These are phyloP conservation scores for Trichoderma breve DNA, from an alignment of 2,329 filamentous ascomycete species.

Conservation along the genomic window DNA sequence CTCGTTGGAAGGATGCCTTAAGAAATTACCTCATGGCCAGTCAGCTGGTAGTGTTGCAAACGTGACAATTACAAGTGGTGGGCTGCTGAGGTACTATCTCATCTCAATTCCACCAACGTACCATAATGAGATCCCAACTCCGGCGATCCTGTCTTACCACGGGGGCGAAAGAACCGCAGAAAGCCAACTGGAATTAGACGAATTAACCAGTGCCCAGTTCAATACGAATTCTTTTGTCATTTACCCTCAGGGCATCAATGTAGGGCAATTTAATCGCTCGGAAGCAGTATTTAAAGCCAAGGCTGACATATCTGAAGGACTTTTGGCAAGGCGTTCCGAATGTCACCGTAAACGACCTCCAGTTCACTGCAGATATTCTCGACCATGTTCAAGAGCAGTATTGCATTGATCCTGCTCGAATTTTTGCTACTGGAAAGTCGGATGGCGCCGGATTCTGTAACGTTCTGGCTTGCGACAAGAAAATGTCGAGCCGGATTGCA, in stretches of 20 bases:
- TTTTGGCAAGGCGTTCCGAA: constrained; percentile 1
- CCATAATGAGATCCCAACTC: not conserved
- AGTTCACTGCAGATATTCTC: not conserved
- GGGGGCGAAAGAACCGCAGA: not conserved
- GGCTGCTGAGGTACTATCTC: not conserved
- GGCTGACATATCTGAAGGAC: not conserved
- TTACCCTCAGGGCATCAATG: constrained; percentile 1
- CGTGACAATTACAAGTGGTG: not conserved
- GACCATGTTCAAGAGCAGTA: not conserved
- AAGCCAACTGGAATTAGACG: not conserved
- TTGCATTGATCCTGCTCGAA: not conserved
- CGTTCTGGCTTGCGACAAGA: not conserved
- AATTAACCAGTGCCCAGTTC: not conserved
- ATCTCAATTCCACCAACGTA: not conserved
- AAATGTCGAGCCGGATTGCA: not conserved
- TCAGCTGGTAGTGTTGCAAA: not conserved
- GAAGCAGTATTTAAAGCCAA: not conserved
- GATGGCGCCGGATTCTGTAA: constrained; percentile 4
- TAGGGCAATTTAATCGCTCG: not conserved
- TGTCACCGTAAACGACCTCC: not conserved
- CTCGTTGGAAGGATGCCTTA: not conserved
- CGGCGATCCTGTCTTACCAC: not conserved
- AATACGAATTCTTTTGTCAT: not conserved
- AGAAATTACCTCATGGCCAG: not conserved
- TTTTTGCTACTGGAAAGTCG: not conserved